phyloP scores from a whole-genome alignment of 1,284 basidiomycete genomes.

The Puccinia coronata region DNA sequence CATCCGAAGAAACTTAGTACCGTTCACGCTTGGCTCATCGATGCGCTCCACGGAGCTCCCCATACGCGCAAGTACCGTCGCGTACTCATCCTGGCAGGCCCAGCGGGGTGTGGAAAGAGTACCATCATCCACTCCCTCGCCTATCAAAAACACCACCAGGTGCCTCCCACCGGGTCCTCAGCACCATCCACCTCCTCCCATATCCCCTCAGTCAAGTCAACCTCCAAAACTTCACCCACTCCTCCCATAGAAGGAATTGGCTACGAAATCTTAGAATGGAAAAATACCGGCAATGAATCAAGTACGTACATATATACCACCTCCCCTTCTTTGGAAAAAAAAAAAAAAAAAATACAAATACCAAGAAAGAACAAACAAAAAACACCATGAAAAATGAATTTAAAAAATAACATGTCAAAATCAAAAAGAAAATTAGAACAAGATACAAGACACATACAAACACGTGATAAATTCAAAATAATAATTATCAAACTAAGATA shows the following conservation, averaged over 20 bases:
- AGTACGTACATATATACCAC: neutral
- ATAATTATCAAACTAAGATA: too few species aligned
- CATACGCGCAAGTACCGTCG: slow-evolving; percentile 33
- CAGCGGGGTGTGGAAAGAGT: slow-evolving; percentile 30
- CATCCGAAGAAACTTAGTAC: slow-evolving; percentile 30
- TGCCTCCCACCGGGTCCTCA: neutral
- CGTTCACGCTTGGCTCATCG: slow-evolving; percentile 36
- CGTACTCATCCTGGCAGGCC: slow-evolving; percentile 33
- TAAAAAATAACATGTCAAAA: too few species aligned
- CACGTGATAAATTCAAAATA: too few species aligned
- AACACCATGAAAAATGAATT: too few species aligned
- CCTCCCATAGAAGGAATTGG: neutral
- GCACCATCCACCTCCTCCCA: neutral
- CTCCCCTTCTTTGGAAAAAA: neutral
- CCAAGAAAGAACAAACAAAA: too few species aligned
- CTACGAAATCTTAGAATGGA: slow-evolving; percentile 45
- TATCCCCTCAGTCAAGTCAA: neutral
- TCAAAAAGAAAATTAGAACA: too few species aligned
- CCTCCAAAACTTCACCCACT: neutral
- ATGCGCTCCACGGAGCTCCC: slow-evolving; percentile 20
- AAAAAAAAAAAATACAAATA: too few species aligned
- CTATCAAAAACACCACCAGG: neutral
- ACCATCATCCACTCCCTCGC: slow-evolving; percentile 33
- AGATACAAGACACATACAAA: too few species aligned
- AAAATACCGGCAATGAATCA: slow-evolving; percentile 18